phyloP scores from a whole-genome alignment of 1,284 basidiomycete species.

The Anthracocystis walkeri region DNA sequence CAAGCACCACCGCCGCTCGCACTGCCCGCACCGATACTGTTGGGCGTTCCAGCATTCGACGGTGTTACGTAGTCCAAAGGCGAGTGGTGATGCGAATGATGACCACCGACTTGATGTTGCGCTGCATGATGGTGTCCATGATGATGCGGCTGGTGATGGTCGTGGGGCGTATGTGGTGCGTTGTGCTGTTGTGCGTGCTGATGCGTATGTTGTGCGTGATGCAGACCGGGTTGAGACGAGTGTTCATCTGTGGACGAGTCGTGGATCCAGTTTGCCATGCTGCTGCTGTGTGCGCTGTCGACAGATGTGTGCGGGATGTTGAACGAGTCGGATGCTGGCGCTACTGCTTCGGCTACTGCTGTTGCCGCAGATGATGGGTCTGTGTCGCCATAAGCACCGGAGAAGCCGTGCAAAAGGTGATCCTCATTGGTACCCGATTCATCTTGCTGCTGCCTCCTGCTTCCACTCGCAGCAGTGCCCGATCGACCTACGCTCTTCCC shows the following conservation, averaged over 20 bases:
- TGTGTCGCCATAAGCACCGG: constrained; percentile 21
- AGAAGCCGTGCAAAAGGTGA: constrained; percentile 14
- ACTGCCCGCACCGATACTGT: constrained; percentile 40
- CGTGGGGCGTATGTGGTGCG: constrained; percentile 17
- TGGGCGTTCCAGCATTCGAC: constrained; percentile 35
- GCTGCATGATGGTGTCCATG: constrained; percentile 15
- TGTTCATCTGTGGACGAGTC: constrained; percentile 34
- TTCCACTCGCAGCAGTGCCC: constrained; percentile 16
- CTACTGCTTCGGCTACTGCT: constrained; percentile 1
- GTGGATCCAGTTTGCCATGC: constrained; percentile 48
- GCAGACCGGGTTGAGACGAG: constrained; percentile 35
- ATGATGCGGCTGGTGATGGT: constrained; percentile 21
- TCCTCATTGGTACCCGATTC: constrained; percentile 7
- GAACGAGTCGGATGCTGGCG: constrained; percentile 23
- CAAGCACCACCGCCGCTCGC: constrained; percentile 27
- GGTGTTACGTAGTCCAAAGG: constrained; percentile 38
- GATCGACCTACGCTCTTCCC: constrained; percentile 34
- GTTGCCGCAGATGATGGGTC: constrained; percentile 7
- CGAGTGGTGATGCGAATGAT: constrained; percentile 44
- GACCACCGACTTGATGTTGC: constrained; percentile 10
- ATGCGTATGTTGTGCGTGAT: constrained; percentile 19
- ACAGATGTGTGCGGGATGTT: constrained; percentile 32
- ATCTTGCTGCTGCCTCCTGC: constrained; percentile 18
- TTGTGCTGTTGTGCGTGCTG: constrained; percentile 21
- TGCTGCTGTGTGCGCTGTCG: constrained; percentile 16